phyloP scores from a whole-genome alignment of 257 asterid species.

The Galeopsis tetrahit region DNA sequence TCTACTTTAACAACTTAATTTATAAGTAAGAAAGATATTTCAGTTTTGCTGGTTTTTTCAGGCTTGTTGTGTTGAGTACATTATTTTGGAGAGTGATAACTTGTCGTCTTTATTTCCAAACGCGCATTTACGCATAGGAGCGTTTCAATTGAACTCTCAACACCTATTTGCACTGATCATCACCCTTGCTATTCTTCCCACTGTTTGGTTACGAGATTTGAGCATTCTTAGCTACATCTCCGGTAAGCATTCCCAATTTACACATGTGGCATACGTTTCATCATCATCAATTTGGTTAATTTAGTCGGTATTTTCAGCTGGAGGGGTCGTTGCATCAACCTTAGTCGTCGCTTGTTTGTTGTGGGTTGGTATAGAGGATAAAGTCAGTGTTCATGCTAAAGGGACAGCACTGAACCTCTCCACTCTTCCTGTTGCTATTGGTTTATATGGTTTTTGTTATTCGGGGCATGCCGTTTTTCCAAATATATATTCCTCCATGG shows the following conservation, averaged over 20 bases:
- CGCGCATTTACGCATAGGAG: conserved; percentile 70
- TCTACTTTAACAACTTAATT: background rate
- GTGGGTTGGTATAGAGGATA: conserved; percentile 89
- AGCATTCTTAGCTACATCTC: conserved; percentile 91
- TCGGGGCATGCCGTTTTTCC: conserved; percentile 98
- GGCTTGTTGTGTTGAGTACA: conserved; percentile 93
- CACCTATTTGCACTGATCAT: conserved; percentile 72
- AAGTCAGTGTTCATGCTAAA: conserved; percentile 51
- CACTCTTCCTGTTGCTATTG: conserved; percentile 90
- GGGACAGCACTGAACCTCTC: conserved; percentile 64
- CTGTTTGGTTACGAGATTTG: conserved; percentile 83
- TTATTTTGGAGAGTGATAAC: conserved; percentile 89
- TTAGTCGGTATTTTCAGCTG: conserved; percentile 54
- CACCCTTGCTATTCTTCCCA: conserved; percentile 84
- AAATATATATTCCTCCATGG: conserved; percentile 87
- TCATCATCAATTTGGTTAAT: background rate
- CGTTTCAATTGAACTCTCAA: conserved; percentile 52
- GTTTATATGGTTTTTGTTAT: conserved; percentile 94
- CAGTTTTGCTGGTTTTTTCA: conserved; percentile 39
- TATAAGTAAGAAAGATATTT: background rate
- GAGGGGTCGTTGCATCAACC: conserved; percentile 90
- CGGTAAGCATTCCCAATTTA: conserved; percentile 50
- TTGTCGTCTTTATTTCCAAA: conserved; percentile 85
- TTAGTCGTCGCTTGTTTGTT: conserved; percentile 78
- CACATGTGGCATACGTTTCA: background rate